These are phyloP conservation scores for Neurospora pannonica DNA, from an alignment of 495 filamentous ascomycete species.

Conservation along the genomic window DNA sequence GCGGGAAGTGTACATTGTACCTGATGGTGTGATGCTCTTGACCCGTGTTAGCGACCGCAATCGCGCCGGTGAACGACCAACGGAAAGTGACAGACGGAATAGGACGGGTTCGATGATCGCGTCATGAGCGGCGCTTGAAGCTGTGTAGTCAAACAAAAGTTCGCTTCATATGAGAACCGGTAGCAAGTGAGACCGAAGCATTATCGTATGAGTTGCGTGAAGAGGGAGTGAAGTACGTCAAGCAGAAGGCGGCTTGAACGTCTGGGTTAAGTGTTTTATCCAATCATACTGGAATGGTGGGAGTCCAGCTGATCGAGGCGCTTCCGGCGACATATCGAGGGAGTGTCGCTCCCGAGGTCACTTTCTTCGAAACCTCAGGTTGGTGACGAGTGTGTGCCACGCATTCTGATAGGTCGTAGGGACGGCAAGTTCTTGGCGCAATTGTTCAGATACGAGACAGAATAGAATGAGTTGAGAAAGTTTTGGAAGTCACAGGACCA, in stretches of 20 bases:
- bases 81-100: not conserved
- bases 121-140: not conserved
- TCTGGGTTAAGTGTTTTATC: too few relatives aligned
- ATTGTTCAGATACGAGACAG: not conserved
- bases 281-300: not conserved
- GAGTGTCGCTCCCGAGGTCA: not conserved
- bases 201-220: not conserved
- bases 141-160: not conserved
- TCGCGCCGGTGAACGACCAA: not conserved
- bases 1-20: not conserved
- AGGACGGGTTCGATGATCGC: not conserved
- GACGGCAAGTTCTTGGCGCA: not conserved
- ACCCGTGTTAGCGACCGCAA: not conserved
- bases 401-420: not conserved
- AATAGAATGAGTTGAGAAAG: not conserved
- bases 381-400: not conserved
- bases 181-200: not conserved
- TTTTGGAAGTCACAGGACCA: not conserved
- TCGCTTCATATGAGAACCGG: not conserved
- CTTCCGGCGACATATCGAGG: accelerated
- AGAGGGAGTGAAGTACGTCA: not conserved
- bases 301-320: accelerated
- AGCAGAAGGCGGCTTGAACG: not conserved
- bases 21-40: not conserved
- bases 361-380: not conserved